These are phyloP conservation scores for Cyamopsis tetragonoloba DNA, from an alignment of 306 rosid genomes.

Conservation along the genomic window DNA sequence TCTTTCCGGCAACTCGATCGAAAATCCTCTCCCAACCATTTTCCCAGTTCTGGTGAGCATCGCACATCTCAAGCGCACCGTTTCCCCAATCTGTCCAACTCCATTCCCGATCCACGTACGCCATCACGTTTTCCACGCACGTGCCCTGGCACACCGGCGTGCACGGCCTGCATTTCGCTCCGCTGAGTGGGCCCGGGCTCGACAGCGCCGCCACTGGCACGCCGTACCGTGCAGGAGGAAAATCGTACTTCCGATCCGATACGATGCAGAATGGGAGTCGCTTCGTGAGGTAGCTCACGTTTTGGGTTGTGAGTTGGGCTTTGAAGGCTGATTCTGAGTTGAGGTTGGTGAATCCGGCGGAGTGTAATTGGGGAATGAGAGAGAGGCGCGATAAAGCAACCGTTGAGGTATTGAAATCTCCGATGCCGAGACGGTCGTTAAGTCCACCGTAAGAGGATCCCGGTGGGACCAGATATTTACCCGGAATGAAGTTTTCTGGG, in stretches of 20 bases:
- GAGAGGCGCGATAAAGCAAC: constrained; percentile 73
- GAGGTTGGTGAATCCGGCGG: constrained; percentile 43
- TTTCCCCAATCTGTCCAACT: constrained; percentile 78
- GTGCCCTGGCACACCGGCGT: constrained; percentile 44
- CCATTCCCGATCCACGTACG: constrained; percentile 40
- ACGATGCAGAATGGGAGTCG: constrained; percentile 76
- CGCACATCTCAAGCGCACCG: constrained; percentile 55
- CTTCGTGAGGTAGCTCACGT: constrained; percentile 26
- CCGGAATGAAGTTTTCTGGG: constrained; percentile 47
- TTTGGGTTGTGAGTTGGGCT: constrained; percentile 58
- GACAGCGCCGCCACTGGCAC: constrained; percentile 86
- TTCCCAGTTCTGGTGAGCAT: constrained; percentile 63
- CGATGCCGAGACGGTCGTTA: constrained; percentile 81
- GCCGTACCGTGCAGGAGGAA: constrained; percentile 57
- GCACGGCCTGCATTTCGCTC: constrained; percentile 84
- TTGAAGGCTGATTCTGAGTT: constrained; percentile 83
- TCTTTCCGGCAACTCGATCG: constrained; percentile 45
- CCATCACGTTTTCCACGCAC: constrained; percentile 57
- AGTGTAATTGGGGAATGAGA: constrained; percentile 55
- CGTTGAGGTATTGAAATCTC: constrained; percentile 62
- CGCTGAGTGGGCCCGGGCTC: constrained; percentile 75
- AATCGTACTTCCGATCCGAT: constrained; percentile 63
- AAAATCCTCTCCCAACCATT: constrained; percentile 58
- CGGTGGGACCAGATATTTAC: constrained; percentile 63
- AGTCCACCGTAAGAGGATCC: constrained; percentile 81